Base-by-base conservation (phyloP, 306 rosid species). In the Dryas drummondii region DNA sequence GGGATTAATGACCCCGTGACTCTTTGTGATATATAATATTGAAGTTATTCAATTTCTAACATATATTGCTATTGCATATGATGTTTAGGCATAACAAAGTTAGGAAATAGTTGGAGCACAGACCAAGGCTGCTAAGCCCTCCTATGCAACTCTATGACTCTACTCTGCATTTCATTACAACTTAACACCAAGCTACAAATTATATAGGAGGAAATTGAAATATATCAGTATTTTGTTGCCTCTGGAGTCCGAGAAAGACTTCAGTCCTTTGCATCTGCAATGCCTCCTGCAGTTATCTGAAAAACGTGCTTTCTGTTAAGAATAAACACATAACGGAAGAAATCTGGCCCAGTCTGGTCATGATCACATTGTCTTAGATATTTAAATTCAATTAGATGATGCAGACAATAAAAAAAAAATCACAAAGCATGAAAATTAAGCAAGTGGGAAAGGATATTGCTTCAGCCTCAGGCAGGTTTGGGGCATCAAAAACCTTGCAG, bases 401-500 rank as follows among this genome's bases (percentile, higher is more conserved):
- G 8, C 41, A 37, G 11, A 6, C 7, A 50, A 48, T 44, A 5
- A 51, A 46, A 67, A 46, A 67, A 61, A 76, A 66, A 15, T 32
- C 70, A 66, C 12, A 54, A 6, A 17, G 52, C 40, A 41, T 13
- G 22, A 3, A 37, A 65, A 73, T 56, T 27, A 70, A 14, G 40
- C 9, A 6, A 55, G 63, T 57, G 49, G 40, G 60, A 26, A 90
- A 91, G 99, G 99, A 94, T 94, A 90, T 94, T 72, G 98, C 97
- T 94, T 94, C 98, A 17, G 97, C 88, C 86, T 94, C 99, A 16
- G 97, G 96, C 78, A 88, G 84, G 82, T 94, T 91, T 61, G 99
- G 99, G 60, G 97, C 97, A 26, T 94, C 99, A 75, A 87, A 94
- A 79, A 92, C 92, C 86, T 94, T 90, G 88, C 99, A 92, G 73